Evolutionary conservation across 805 yeast species (phyloP).

Genomic region (Candida sonorensis): DNA sequence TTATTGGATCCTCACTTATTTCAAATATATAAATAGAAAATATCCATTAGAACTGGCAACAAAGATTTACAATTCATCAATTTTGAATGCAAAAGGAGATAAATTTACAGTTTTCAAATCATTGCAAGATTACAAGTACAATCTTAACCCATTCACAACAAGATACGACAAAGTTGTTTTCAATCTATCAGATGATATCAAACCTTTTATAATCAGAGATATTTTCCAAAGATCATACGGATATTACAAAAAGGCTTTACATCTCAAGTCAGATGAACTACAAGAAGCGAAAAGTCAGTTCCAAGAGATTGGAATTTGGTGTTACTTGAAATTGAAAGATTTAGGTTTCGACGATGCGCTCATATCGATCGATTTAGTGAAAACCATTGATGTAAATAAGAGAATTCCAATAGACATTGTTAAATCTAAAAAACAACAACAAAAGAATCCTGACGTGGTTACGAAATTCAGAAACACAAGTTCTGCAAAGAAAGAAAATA

Average conservation of each 20-base stretch:
- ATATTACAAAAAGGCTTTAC: constrained; percentile 10
- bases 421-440: neutral
- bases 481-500: neutral
- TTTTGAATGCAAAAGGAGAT: neutral
- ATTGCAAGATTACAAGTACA: constrained; percentile 9
- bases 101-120: constrained; percentile 11
- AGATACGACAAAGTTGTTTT: constrained; percentile 19
- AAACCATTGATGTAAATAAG: constrained; percentile 9
- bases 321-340: constrained; percentile 11
- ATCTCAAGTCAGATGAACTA: constrained; percentile 5
- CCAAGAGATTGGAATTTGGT: constrained; percentile 18
- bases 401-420: constrained; percentile 10
- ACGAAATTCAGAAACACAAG: too few species aligned
- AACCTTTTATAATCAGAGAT: constrained; percentile 19
- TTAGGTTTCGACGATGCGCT: constrained; percentile 10
- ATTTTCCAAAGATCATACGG: constrained; percentile 20
- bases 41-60: constrained; percentile 18
- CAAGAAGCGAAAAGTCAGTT: constrained; percentile 8
- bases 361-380: constrained; percentile 15
- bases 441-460: too few species aligned
- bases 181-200: constrained; percentile 8
- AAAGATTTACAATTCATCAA: constrained; percentile 16
- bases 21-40: constrained; percentile 24
- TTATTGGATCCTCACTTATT: constrained; percentile 23
- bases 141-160: constrained; percentile 23